A percentile compares a stretch with the other conserved stretches of the same genome.
phyloP scores from a whole-genome alignment of 768 basidiomycete genomes.

The Amylocystis lapponica region DNA sequence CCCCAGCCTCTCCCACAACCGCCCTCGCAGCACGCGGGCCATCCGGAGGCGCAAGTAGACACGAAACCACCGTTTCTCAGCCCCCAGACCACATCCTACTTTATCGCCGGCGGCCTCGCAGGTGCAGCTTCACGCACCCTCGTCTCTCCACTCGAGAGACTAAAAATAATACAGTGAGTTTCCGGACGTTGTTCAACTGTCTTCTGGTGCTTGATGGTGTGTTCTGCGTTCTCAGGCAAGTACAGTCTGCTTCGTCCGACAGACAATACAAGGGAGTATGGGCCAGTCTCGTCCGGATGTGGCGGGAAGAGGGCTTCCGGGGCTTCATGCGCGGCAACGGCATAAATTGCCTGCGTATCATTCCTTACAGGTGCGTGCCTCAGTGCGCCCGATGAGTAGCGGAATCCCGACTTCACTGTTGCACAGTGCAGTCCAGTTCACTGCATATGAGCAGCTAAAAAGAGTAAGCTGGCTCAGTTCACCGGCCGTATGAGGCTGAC shows the following conservation, averaged over 20 bases:
- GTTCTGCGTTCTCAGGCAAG: conserved; percentile 55
- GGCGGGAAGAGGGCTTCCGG: conserved; percentile 87
- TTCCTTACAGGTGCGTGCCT: conserved; percentile 59
- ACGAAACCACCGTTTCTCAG: conserved; percentile 13
- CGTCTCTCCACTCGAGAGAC: conserved; percentile 84
- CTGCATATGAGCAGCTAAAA: conserved; percentile 87
- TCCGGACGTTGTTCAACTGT: not conserved
- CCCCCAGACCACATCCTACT: conserved; percentile 40
- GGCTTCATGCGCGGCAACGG: conserved; percentile 95
- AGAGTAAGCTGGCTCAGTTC: conserved; percentile 41
- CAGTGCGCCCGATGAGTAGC: not conserved
- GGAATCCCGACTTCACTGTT: conserved; percentile 1
- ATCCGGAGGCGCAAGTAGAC: not conserved
- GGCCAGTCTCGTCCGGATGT: conserved; percentile 82
- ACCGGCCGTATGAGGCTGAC: not conserved
- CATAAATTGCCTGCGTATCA: conserved; percentile 87
- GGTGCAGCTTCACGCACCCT: conserved; percentile 80
- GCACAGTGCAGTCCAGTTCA: conserved; percentile 74
- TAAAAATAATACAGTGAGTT: conserved; percentile 95
- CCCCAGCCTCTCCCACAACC: no score
- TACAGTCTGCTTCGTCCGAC: conserved; percentile 64
- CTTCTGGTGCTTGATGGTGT: no score
- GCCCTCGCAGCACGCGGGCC: no score
- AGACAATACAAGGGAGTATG: conserved; percentile 81
- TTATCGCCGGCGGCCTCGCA: conserved; percentile 49